Percentiles rank a stretch among this genome's conserved stretches.
Evolutionary conservation across 768 basidiomycete species (phyloP).

Genomic region (Kwoniella heveanensis): DNA sequence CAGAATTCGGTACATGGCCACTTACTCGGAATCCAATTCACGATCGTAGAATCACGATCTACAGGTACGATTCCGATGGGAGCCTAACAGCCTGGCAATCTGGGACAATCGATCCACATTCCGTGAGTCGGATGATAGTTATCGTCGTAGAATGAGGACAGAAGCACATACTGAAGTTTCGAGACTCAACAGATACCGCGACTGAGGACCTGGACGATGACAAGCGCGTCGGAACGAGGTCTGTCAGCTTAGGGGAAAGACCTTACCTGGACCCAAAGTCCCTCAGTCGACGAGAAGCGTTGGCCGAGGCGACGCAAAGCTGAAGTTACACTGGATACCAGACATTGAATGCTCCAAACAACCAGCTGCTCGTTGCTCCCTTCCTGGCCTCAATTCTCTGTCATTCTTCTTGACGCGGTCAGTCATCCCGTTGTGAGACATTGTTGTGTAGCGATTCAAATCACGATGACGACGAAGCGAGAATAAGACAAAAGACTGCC

Average conservation of each 20-base stretch:
- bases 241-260: slow-evolving; percentile 63
- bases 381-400: too few species aligned
- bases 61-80: slow-evolving; percentile 61
- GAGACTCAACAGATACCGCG: slow-evolving; percentile 21
- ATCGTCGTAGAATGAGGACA: too few species aligned
- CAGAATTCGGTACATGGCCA: too few species aligned
- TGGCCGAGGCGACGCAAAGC: slow-evolving; percentile 10
- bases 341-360: too few species aligned
- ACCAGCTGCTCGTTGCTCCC: too few species aligned
- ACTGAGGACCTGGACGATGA: slow-evolving; percentile 36
- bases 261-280: slow-evolving; percentile 60
- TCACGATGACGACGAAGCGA: too few species aligned
- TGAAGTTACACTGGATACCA: too few species aligned
- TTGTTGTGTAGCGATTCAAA: too few species aligned
- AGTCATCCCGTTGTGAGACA: too few species aligned
- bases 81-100: slow-evolving; percentile 62
- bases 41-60: slow-evolving; percentile 63
- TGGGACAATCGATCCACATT: slow-evolving; percentile 65
- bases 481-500: too few species aligned
- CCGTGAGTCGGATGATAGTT: slow-evolving; percentile 21
- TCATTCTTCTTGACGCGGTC: too few species aligned
- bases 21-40: too few species aligned
- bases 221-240: slow-evolving; percentile 59
- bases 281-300: slow-evolving; percentile 27
- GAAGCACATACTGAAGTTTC: background rate